phyloP scores from a whole-genome alignment of 2,329 filamentous ascomycete species.

The Periconia sp. region DNA sequence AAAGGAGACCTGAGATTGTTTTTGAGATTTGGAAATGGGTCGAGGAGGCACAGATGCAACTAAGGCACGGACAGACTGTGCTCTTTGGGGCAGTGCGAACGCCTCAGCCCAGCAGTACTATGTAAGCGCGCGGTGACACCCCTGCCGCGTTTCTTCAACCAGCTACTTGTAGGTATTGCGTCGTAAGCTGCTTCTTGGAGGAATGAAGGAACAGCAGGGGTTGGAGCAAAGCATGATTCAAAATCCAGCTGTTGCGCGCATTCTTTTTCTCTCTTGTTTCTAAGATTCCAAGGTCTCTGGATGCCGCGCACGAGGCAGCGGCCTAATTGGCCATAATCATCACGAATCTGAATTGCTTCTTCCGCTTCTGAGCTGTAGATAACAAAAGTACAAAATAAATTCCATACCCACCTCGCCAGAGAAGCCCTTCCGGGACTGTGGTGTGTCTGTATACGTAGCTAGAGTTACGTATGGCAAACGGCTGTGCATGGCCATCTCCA shows the following conservation, averaged over 20 bases:
- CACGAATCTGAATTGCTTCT: no score
- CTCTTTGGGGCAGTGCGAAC: constrained; percentile 9
- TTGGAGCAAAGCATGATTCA: no score
- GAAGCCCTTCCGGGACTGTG: not conserved
- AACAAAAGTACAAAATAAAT: no score
- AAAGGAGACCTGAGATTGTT: not conserved
- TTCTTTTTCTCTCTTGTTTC: no score
- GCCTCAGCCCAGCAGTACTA: not conserved
- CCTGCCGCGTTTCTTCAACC: not conserved
- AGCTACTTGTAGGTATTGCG: no score
- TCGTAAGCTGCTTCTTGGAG: not conserved
- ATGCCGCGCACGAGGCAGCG: no score
- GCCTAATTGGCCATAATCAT: no score
- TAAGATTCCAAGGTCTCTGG: no score
- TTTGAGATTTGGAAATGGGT: not conserved
- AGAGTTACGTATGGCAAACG: not conserved
- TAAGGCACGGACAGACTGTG: constrained; percentile 4
- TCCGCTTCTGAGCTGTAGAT: no score
- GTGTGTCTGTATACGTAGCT: not conserved
- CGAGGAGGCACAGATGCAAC: constrained; percentile 1
- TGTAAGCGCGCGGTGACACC: not conserved
- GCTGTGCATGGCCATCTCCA: not conserved
- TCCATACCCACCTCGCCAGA: not conserved
- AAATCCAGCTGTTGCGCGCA: no score
- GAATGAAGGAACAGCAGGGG: no score